Percentiles rank a stretch among this genome's conserved stretches.
Evolutionary conservation across 208 protist species (phyloP).

Genomic region (Trypanosomatidae sp.): DNA sequence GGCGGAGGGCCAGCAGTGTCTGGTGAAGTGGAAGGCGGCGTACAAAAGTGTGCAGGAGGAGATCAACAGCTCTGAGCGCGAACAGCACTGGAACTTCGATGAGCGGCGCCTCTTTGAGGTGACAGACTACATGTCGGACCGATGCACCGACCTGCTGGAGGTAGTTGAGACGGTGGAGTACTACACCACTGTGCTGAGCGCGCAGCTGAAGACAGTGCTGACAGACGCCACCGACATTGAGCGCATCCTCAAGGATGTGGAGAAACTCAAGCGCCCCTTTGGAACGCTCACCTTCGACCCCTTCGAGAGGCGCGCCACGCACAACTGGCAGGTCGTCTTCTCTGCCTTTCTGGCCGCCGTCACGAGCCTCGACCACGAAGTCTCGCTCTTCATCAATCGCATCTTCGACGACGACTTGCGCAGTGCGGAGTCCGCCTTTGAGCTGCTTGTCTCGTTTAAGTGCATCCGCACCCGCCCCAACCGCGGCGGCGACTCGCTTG

Average conservation of each 20-base stretch:
- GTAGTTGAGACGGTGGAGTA: constrained; percentile 95
- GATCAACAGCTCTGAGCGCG: constrained; percentile 95
- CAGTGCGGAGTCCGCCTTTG: constrained; percentile 97
- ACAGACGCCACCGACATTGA: constrained; percentile 97
- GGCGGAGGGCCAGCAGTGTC: constrained; percentile 89
- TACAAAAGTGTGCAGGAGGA: constrained; percentile 95
- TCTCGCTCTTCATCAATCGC: constrained; percentile 96
- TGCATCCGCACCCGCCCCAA: constrained; percentile 86
- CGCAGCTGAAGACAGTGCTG: constrained; percentile 97
- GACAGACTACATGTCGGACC: constrained; percentile 97
- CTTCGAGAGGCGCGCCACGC: constrained; percentile 93
- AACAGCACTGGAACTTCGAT: constrained; percentile 99
- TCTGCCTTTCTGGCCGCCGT: constrained; percentile 94
- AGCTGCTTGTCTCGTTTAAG: constrained; percentile 97
- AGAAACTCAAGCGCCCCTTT: constrained; percentile 95
- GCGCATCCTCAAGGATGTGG: constrained; percentile 93
- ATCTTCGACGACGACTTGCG: constrained; percentile 98
- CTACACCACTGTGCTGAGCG: constrained; percentile 96
- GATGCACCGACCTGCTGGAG: constrained; percentile 95
- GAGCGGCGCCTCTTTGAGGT: constrained; percentile 95
- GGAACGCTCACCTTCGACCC: constrained; percentile 96
- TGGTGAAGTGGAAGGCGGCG: constrained; percentile 94
- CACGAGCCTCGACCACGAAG: constrained; percentile 92
- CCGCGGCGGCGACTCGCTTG: constrained; percentile 68
- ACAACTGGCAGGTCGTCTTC: constrained; percentile 93